phyloP scores from a whole-genome alignment of 1,284 basidiomycete genomes.

The Apiotrichum gamsii region DNA sequence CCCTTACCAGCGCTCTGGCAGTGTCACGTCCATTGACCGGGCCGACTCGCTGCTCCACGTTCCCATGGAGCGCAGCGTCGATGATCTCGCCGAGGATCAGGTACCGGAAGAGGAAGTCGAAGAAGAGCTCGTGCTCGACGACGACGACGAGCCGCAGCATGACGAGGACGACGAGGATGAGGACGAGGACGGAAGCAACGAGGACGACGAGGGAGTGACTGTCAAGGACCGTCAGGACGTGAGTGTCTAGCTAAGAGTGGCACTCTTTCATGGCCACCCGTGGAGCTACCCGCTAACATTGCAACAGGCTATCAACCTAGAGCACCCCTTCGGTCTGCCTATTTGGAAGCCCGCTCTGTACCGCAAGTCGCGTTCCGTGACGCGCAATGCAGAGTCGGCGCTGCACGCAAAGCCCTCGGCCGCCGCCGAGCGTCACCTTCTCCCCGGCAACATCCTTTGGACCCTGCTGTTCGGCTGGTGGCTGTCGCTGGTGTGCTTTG shows the following conservation, averaged over 20 bases:
- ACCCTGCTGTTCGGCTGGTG: conserved; percentile 81
- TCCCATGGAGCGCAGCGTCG: conserved; percentile 1
- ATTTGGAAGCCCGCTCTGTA: conserved; percentile 99
- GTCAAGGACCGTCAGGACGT: conserved; percentile 94
- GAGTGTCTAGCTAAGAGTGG: conserved; percentile 21
- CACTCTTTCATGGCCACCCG: not conserved
- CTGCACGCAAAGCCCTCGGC: conserved; percentile 88
- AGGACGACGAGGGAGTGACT: conserved; percentile 77
- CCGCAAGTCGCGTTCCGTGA: conserved; percentile 95
- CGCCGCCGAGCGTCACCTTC: conserved; percentile 79
- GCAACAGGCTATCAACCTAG: conserved; percentile 75
- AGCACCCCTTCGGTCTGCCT: conserved; percentile 97
- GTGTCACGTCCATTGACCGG: conserved; percentile 21
- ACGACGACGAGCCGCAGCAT: conserved; percentile 29
- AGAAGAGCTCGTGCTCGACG: conserved; percentile 10
- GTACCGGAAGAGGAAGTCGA: conserved; percentile 22
- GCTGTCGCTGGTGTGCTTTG: conserved; percentile 68
- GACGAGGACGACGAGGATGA: conserved; percentile 36
- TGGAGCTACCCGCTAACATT: conserved; percentile 5
- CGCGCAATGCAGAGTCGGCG: conserved; percentile 89
- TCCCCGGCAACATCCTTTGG: conserved; percentile 93
- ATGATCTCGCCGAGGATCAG: conserved; percentile 20
- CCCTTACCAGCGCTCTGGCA: not conserved
- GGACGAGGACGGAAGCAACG: conserved; percentile 29
- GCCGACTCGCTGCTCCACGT: conserved; percentile 4